Evolutionary conservation across 768 basidiomycete genomes (phyloP), one percentile per base, ranked within the genome.

Genomic region (Suillus spraguei): DNA sequence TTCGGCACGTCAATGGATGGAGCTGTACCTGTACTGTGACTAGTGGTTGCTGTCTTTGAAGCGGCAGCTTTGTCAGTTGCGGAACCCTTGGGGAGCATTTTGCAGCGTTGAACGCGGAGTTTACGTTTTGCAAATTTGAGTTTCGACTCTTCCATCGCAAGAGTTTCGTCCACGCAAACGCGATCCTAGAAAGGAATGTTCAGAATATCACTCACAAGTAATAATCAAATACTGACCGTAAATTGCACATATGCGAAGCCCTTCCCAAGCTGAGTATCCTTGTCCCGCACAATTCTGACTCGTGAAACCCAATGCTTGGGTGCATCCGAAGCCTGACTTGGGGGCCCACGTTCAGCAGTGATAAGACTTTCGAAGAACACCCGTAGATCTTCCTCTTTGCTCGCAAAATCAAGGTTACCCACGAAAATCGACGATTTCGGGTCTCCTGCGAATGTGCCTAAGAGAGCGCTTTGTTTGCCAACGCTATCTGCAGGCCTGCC

Each of bases 191-290:
- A 50, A 4, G 52, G 20, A 20, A 9, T 6, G 28, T 39, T 68
- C 63, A 66, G 42, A 44, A 24, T 17, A 32, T 38, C 17, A 17
- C 7, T 4, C 20, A 20, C 59, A 53, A 33, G 54, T 3, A 20
- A 47, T 32, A 55, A 63, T 35, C 22, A 39, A 0, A n/a, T 28
- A 64, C 65, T 52, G 54, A 97, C 97, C 62, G 80, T 74, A 66
- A 98, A 93, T 68, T 94, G 89, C 22, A 99, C 88, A 70, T 98
- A 97, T 11, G 91, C 94, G 73, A 98, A 96, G 5, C 96, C 96
- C 77, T 97, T 97, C 14, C 96, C 97, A 16, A 98, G 84, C 68
- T 95, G 94, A 1, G 94, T 97, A 63, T 92, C 94, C 68, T 87
- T 87, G 74, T 99, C 97, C 54, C 93, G 84, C 59, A 97, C 83